Evolutionary conservation across 2,329 filamentous ascomycete genomes (phyloP).

Genomic region (Capronia coronata): DNA sequence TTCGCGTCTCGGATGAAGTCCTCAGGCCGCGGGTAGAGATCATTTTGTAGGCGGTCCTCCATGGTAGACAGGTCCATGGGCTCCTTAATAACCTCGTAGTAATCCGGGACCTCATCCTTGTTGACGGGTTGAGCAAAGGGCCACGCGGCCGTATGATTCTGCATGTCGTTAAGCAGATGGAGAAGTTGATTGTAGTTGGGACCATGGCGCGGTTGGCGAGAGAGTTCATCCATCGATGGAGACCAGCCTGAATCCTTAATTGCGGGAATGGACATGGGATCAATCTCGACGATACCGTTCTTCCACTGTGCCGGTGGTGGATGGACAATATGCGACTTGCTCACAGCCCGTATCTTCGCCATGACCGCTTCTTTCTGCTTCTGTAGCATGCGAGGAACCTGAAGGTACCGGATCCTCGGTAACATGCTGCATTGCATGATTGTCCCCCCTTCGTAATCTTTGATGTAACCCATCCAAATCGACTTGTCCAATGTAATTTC

Average conservation of each 20-base stretch:
- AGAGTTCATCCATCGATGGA: constrained; percentile 93
- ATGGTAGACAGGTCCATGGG: constrained; percentile 96
- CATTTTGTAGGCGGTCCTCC: constrained; percentile 90
- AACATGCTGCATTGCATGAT: constrained; percentile 99
- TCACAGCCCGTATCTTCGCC: constrained; percentile 89
- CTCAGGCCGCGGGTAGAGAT: constrained; percentile 83
- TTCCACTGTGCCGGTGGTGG: constrained; percentile 80
- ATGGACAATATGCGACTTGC: constrained; percentile 81
- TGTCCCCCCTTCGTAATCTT: constrained; percentile 97
- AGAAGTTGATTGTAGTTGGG: constrained; percentile 94
- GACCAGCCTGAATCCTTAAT: constrained; percentile 94
- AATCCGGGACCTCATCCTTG: constrained; percentile 93
- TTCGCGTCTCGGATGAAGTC: constrained; percentile 86
- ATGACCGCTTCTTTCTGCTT: constrained; percentile 96
- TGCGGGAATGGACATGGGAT: constrained; percentile 77
- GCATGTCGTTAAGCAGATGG: constrained; percentile 86
- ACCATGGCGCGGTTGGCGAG: constrained; percentile 87
- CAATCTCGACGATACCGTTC: constrained; percentile 65
- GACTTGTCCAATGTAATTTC: constrained; percentile 87
- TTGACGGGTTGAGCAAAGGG: constrained; percentile 92
- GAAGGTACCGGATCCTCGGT: constrained; percentile 86
- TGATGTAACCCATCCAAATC: constrained; percentile 99
- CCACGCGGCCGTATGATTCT: constrained; percentile 90
- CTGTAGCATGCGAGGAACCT: constrained; percentile 84
- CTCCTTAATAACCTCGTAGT: constrained; percentile 96